A percentile compares a stretch with the other conserved stretches of the same genome.
Conservation (phyloP, 2,329 filamentous ascomycete genomes). For the Endoconidiophora laricicola region DNA sequence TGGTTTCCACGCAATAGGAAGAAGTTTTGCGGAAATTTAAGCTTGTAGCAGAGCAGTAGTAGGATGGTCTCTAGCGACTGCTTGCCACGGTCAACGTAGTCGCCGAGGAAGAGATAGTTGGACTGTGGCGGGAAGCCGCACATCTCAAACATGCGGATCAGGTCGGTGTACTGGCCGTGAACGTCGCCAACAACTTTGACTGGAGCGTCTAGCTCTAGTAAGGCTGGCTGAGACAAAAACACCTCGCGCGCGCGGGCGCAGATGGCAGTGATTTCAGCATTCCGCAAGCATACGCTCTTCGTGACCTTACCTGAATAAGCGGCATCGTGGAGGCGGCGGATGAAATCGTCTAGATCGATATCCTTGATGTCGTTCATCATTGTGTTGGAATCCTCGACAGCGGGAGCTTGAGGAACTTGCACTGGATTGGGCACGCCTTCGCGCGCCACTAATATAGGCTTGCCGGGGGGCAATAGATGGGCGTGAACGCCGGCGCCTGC, state of each 20-base stretch:
- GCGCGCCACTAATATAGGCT: conserved; percentile 78
- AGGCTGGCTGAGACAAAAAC: conserved; percentile 77
- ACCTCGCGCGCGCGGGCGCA: conserved; percentile 79
- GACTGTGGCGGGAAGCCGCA: conserved; percentile 84
- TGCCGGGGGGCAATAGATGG: conserved; percentile 53
- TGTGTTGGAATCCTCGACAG: conserved; percentile 18
- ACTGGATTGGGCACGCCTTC: conserved; percentile 55
- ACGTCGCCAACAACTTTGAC: conserved; percentile 98
- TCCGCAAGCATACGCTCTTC: conserved; percentile 92
- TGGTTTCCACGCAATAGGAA: conserved; percentile 90
- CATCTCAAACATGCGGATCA: conserved; percentile 97
- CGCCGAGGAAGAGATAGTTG: conserved; percentile 87
- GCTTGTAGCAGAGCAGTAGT: conserved; percentile 84
- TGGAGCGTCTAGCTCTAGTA: conserved; percentile 80
- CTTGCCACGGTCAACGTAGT: conserved; percentile 94
- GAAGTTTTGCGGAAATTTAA: conserved; percentile 95
- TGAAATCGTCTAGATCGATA: conserved; percentile 92
- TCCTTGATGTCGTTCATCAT: conserved; percentile 84
- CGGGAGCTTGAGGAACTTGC: conserved; percentile 28
- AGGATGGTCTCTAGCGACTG: conserved; percentile 91
- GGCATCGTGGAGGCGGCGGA: conserved; percentile 81
- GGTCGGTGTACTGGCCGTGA: conserved; percentile 88
- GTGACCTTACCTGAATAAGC: conserved; percentile 94
- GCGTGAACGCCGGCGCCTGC: conserved; percentile 42
- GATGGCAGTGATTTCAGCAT: conserved; percentile 89